Conservation (phyloP, 306 rosid species). For the Castanea crenata region DNA sequence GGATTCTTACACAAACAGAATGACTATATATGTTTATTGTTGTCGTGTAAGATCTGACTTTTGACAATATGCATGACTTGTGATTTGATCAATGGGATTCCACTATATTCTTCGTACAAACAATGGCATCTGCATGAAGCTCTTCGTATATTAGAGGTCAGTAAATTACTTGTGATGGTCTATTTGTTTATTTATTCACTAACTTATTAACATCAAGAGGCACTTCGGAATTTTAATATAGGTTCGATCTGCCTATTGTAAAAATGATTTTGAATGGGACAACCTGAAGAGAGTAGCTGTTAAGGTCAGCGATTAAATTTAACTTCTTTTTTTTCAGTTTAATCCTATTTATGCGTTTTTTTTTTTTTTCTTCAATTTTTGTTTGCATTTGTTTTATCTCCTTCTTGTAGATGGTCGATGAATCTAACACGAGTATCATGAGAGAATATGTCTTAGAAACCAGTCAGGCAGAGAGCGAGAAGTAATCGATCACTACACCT, state of each 20-base stretch:
- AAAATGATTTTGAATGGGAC: constrained; percentile 91
- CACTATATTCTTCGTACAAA: too few species aligned
- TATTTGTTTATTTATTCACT: neutral
- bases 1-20: neutral
- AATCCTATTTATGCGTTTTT: neutral
- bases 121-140: constrained; percentile 49
- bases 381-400: constrained; percentile 10
- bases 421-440: constrained; percentile 79
- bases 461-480: constrained; percentile 48
- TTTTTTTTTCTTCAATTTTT: neutral
- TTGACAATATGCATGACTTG: constrained; percentile 6
- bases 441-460: constrained; percentile 73
- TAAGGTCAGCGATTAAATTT: constrained; percentile 44
- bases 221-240: constrained; percentile 18
- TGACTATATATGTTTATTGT: neutral
- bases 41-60: constrained; percentile 2
- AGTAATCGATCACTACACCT: constrained; percentile 25
- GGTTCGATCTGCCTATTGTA: constrained; percentile 90
- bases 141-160: constrained; percentile 83
- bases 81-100: neutral
- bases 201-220: constrained; percentile 3
- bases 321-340: neutral
- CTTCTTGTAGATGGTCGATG: constrained; percentile 65
- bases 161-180: constrained; percentile 20
- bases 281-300: constrained; percentile 60